phyloP scores from a whole-genome alignment of 2,329 filamentous ascomycete species.

The Apiospora rasikravindrae region DNA sequence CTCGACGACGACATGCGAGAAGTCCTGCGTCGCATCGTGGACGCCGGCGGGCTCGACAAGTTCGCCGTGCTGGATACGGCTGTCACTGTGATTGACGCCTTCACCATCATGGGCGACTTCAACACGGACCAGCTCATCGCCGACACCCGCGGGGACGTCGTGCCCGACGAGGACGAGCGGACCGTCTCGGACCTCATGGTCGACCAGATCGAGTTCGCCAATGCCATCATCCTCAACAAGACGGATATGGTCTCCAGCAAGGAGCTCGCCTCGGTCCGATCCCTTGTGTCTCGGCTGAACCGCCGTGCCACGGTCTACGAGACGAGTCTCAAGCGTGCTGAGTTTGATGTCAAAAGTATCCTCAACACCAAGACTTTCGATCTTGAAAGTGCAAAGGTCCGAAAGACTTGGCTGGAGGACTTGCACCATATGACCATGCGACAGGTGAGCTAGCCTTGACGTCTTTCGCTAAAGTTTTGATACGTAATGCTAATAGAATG shows the following conservation, averaged over 20 bases:
- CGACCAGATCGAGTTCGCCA: slow-evolving; percentile 79
- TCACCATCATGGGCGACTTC: slow-evolving; percentile 75
- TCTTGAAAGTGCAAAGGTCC: slow-evolving; percentile 66
- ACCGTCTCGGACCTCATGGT: slow-evolving; percentile 79
- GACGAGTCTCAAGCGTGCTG: slow-evolving; percentile 57
- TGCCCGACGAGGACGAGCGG: slow-evolving; percentile 72
- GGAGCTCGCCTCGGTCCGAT: slow-evolving; percentile 43
- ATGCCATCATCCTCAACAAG: slow-evolving; percentile 76
- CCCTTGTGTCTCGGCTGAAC: slow-evolving; percentile 66
- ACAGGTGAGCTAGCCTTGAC: slow-evolving; percentile 50
- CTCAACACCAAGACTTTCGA: slow-evolving; percentile 70
- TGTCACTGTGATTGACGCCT: slow-evolving; percentile 75
- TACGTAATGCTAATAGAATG: not conserved
- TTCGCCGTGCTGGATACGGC: slow-evolving; percentile 73
- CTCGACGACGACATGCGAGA: slow-evolving; percentile 7
- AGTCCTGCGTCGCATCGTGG: slow-evolving; percentile 35
- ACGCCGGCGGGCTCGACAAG: slow-evolving; percentile 67
- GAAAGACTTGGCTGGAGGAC: slow-evolving; percentile 73
- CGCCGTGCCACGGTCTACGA: slow-evolving; percentile 69
- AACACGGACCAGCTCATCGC: slow-evolving; percentile 72
- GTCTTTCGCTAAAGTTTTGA: not conserved
- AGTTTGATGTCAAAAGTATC: slow-evolving; percentile 63
- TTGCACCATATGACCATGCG: slow-evolving; percentile 70
- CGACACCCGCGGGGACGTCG: slow-evolving; percentile 58
- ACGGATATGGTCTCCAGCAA: slow-evolving; percentile 58